A percentile compares a stretch with the other conserved stretches of the same genome.
Conservation (phyloP, 1,284 basidiomycete species). For the Cerrena zonata region DNA sequence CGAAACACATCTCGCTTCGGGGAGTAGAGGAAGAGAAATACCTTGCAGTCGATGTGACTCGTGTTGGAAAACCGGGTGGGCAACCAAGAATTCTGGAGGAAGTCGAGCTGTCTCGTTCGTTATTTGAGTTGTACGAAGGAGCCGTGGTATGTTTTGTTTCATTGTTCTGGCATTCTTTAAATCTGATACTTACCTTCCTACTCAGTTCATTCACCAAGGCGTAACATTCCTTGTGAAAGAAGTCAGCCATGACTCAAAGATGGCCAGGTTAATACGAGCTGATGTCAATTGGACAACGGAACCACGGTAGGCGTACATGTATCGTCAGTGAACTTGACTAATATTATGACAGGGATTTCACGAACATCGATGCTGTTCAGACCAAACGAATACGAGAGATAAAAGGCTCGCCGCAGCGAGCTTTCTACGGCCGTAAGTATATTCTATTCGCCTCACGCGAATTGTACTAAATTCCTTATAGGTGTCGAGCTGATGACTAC, state of each 20-base stretch:
- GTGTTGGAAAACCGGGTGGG: slow-evolving; percentile 32
- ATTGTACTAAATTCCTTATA: slow-evolving; percentile 20
- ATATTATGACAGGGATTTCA: slow-evolving; percentile 54
- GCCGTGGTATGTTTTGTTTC: slow-evolving; percentile 50
- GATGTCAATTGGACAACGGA: slow-evolving; percentile 83
- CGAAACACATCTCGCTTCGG: slow-evolving; percentile 70
- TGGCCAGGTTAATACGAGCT: slow-evolving; percentile 64
- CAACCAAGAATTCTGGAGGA: slow-evolving; percentile 68
- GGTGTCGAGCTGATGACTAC: slow-evolving; percentile 66
- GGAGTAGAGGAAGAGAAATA: slow-evolving; percentile 79
- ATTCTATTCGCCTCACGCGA: background rate
- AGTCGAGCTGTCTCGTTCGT: slow-evolving; percentile 77
- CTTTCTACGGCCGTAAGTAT: slow-evolving; percentile 71
- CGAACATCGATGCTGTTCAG: slow-evolving; percentile 74
- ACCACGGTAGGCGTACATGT: slow-evolving; percentile 45
- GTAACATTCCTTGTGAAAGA: slow-evolving; percentile 72
- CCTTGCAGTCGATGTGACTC: slow-evolving; percentile 63
- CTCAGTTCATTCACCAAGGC: slow-evolving; percentile 78
- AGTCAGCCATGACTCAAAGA: slow-evolving; percentile 73
- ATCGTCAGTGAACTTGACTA: slow-evolving; percentile 2
- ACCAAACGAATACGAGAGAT: slow-evolving; percentile 75
- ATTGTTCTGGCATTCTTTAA: background rate
- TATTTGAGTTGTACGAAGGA: slow-evolving; percentile 83
- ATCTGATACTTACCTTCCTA: background rate
- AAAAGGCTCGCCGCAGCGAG: slow-evolving; percentile 48